Evolutionary conservation across 495 filamentous ascomycete genomes (phyloP), one percentile per base, ranked within the genome.

Genomic region (Parmelia sp.): DNA sequence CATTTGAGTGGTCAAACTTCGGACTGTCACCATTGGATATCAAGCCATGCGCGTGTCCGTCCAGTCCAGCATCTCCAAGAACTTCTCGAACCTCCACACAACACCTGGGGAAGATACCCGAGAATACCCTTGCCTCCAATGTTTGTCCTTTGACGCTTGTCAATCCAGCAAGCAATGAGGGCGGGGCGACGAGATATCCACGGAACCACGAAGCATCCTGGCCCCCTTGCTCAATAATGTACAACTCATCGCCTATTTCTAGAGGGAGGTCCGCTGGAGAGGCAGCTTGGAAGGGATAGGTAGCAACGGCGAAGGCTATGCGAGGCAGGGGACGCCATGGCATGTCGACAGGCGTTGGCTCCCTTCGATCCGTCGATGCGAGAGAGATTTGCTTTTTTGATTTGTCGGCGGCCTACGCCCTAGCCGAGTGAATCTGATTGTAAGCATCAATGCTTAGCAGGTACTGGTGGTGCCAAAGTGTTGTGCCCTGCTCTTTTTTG

Each of bases 181-280:
- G 95, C 11, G 94, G 94, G 70, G 93, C 90, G 64, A 97, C 87
- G 56, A 98, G 82, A 76, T 98, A 98, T 47, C 94, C 94, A 21
- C 94, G 87, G 71, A 90, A 92, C 95, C 95, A 98, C 71, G 90
- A 83, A 66, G 87, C 89, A 75, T 95, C 83, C 29, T 74, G 75
- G 5, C 92, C 92, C n/a, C 88, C 87, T 75, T 96, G 90, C 77
- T 98, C 94, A 71, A 98, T 96, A 62, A 98, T 96, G 76, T 98
- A 98, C 60, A 98, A 80, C 75, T 97, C 94, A 81, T 98, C 94
- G 72, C 94, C 94, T 35, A 98, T 87, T 75, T 98, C 91, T 70
- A 98, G 84, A 19, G 94, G 93, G n/a, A 98, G 86, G 75, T 98
- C 94, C 69, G 90, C 90, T 36, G 92, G 86, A 63, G 85, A 88